Evolutionary conservation across 2,329 filamentous ascomycete genomes (phyloP), one percentile per base, ranked within the genome.

Genomic region (Grosmannia penicillata): DNA sequence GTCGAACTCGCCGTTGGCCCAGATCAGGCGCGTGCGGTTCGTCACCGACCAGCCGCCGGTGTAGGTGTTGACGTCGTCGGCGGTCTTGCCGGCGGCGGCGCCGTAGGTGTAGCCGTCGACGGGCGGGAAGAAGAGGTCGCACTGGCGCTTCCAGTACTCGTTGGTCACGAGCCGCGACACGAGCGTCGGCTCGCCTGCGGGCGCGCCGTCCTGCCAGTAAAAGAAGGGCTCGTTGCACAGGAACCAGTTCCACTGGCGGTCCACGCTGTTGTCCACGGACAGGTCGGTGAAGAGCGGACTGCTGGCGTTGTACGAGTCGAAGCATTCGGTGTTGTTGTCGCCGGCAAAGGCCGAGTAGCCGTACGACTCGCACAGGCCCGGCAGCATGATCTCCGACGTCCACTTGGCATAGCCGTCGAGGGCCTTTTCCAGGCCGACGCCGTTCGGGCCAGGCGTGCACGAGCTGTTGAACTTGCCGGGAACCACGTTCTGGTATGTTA

Each of bases 161-260:
- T 48, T 44, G 33, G 53, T 51, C 35, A 60, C 51, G 14, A 56
- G 52, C 14, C 58, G 56, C 4, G 59, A 62, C 33, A 62, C 56
- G 27, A 63, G 56, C 3, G 61, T 63, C 0, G 65, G 56, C 0
- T 49, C 49, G 40, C 49, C 54, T 3, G 47, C 35, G 0, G 69
- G 69, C 1, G 68, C 65, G 14, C 63, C 66, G 45, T 61, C 58
- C 43, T 59, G 55, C 54, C 57, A 60, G 46, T 50, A 60, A 43
- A 55, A 56, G 33, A 63, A 56, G 34, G 60, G 58, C 44, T 61
- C 57, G 52, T 73, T 72, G 57, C 70, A 74, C 7, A 66, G 58
- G 50, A 73, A 59, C 68, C 68, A 73, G 8, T 57, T 54, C 69
- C 68, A 73, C 45, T 72, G 68, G 3, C 68, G 56, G 52, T 70